phyloP scores from a whole-genome alignment of 1,284 basidiomycete genomes.

The Peniophora sp. region DNA sequence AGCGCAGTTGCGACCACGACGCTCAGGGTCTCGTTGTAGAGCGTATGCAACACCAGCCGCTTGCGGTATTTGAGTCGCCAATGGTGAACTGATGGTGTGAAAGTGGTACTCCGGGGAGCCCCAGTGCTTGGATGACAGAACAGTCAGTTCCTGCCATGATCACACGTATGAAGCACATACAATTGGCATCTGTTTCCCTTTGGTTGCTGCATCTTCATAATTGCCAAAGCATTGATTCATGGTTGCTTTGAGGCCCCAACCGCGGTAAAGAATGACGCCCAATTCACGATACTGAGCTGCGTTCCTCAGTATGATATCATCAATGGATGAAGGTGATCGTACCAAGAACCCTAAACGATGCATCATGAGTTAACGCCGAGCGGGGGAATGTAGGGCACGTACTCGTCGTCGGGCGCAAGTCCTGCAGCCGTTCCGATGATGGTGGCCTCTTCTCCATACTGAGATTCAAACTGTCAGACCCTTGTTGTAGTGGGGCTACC shows the following conservation, averaged over 20 bases:
- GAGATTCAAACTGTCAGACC: constrained; percentile 11
- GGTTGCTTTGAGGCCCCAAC: constrained; percentile 62
- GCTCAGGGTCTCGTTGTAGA: constrained; percentile 69
- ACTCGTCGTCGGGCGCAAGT: constrained; percentile 82
- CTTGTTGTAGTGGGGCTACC: constrained; percentile 2
- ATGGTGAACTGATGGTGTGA: constrained; percentile 88
- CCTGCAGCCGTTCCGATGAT: constrained; percentile 88
- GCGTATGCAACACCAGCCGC: constrained; percentile 92
- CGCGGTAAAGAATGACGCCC: constrained; percentile 86
- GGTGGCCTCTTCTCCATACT: constrained; percentile 90
- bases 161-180: constrained; percentile 28
- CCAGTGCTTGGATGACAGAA: constrained; percentile 56
- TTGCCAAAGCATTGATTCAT: constrained; percentile 92
- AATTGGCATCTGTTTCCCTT: constrained; percentile 86
- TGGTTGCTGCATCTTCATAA: constrained; percentile 72
- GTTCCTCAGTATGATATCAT: not conserved
- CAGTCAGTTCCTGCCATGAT: not conserved
- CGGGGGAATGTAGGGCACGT: constrained; percentile 23
- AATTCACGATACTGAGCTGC: constrained; percentile 83
- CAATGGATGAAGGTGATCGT: not conserved
- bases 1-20: constrained; percentile 72
- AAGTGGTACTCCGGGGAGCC: constrained; percentile 82
- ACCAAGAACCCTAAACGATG: constrained; percentile 51
- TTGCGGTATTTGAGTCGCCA: constrained; percentile 95
- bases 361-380: constrained; percentile 4